Percentiles rank a stretch among this genome's conserved stretches.
These are phyloP conservation scores for Fragilaria crotonensis DNA, from an alignment of 108 stramenopile species.

Conservation along the genomic window DNA sequence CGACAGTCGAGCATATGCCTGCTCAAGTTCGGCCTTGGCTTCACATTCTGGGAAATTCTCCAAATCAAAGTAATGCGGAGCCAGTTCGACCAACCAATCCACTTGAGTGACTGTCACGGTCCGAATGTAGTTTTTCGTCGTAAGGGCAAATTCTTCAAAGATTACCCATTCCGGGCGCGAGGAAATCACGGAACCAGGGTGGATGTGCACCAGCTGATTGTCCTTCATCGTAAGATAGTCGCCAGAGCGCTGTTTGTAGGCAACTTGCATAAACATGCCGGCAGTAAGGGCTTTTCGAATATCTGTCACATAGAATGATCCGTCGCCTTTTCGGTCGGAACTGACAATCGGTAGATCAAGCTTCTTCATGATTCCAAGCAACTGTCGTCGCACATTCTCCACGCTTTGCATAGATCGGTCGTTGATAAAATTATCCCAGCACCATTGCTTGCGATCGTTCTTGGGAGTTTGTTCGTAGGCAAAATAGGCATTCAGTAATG, in stretches of 20 bases:
- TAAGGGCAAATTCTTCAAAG: slow-evolving; percentile 98
- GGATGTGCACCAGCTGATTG: slow-evolving; percentile 94
- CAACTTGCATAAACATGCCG: slow-evolving; percentile 96
- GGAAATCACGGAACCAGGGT: slow-evolving; percentile 89
- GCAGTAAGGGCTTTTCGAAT: slow-evolving; percentile 86
- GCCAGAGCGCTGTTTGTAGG: slow-evolving; percentile 87
- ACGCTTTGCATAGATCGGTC: slow-evolving; percentile 88
- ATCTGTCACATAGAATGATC: slow-evolving; percentile 78
- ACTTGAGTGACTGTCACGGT: slow-evolving; percentile 90
- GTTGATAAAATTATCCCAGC: slow-evolving; percentile 97
- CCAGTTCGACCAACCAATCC: slow-evolving; percentile 95
- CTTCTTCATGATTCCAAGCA: slow-evolving; percentile 84
- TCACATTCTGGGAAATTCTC: slow-evolving; percentile 95
- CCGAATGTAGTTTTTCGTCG: slow-evolving; percentile 96
- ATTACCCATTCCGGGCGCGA: slow-evolving; percentile 96
- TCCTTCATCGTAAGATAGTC: slow-evolving; percentile 98
- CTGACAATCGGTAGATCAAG: slow-evolving; percentile 81
- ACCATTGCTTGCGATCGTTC: slow-evolving; percentile 89
- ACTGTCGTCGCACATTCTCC: slow-evolving; percentile 86
- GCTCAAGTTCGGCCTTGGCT: slow-evolving; percentile 79
- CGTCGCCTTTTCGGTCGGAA: slow-evolving; percentile 75
- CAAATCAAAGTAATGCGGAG: slow-evolving; percentile 98
- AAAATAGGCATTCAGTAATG: slow-evolving; percentile 92
- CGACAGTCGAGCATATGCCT: slow-evolving; percentile 66
- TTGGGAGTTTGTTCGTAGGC: slow-evolving; percentile 81